Conservation (phyloP, 2,329 filamentous ascomycete genomes). For the Xylariaceae sp. region DNA sequence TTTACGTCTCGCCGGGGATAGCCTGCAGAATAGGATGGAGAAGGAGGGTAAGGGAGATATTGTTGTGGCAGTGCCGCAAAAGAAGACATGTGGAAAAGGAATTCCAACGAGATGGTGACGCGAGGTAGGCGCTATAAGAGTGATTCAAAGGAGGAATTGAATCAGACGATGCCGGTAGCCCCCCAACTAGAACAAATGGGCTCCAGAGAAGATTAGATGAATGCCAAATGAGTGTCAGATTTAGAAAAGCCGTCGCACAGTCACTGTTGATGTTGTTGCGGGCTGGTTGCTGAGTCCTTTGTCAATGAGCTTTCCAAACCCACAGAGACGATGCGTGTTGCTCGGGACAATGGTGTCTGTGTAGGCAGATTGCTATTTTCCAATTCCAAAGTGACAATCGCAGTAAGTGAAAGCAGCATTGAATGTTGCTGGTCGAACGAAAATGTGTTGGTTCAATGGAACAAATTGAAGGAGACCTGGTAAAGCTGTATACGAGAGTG, state of each 20-base stretch:
- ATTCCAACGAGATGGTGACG: constrained; percentile 2
- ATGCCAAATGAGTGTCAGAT: constrained; percentile 1
- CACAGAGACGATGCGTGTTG: neutral
- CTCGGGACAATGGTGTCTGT: neutral
- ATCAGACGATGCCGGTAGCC: constrained; percentile 2
- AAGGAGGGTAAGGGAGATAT: constrained; percentile 25
- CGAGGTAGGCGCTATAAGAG: constrained; percentile 4
- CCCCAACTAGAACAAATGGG: constrained; percentile 5
- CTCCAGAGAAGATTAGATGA: constrained; percentile 8
- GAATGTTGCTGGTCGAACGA: constrained; percentile 1
- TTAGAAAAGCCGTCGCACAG: neutral
- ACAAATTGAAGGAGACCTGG: constrained; percentile 1
- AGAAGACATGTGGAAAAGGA: constrained; percentile 30
- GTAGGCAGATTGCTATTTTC: neutral
- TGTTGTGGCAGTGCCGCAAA: constrained; percentile 19
- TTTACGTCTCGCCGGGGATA: constrained; percentile 18
- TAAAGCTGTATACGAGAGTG: neutral
- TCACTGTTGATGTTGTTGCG: constrained; percentile 2
- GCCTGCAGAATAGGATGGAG: constrained; percentile 19
- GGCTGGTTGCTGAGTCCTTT: constrained; percentile 5
- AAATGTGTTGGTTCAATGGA: constrained; percentile 16
- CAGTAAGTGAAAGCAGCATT: constrained; percentile 3
- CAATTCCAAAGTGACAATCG: neutral
- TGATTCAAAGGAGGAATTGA: constrained; percentile 4
- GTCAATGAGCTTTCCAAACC: constrained; percentile 1